Evolutionary conservation across 2,329 filamentous ascomycete genomes (phyloP).

Genomic region (Phialophora verrucosa): DNA sequence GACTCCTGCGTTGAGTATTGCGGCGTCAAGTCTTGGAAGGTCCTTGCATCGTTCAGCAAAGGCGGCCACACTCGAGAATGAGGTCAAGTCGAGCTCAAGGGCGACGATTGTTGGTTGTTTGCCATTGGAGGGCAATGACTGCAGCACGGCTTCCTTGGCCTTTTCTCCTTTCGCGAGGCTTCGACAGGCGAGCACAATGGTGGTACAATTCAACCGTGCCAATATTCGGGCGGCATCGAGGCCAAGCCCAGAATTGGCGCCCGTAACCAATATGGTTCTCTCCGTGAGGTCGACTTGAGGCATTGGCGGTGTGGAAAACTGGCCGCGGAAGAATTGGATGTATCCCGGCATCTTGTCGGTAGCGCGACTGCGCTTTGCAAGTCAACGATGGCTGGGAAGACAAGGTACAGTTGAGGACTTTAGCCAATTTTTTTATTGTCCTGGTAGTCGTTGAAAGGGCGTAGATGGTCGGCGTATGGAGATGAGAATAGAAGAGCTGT

Average conservation of each 20-base stretch:
- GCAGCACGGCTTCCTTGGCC: slow-evolving; percentile 45
- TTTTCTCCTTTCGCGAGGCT: slow-evolving; percentile 46
- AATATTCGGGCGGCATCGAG: slow-evolving; percentile 52
- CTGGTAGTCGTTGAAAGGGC: background rate
- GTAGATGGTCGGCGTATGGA: background rate
- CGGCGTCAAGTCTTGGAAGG: slow-evolving; percentile 46
- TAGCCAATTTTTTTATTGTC: background rate
- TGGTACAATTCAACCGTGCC: slow-evolving; percentile 48
- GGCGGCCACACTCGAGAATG: slow-evolving; percentile 45
- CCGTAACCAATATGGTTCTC: slow-evolving; percentile 54
- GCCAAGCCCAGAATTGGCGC: slow-evolving; percentile 53
- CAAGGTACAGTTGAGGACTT: background rate
- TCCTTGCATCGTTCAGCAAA: slow-evolving; percentile 44
- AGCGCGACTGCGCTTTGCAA: background rate
- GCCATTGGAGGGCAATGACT: slow-evolving; percentile 4
- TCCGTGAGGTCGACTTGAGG: slow-evolving; percentile 39
- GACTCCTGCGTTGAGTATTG: slow-evolving; percentile 54
- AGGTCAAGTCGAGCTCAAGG: slow-evolving; percentile 47
- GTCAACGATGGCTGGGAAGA: background rate
- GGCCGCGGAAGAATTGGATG: slow-evolving; percentile 30
- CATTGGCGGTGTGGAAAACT: slow-evolving; percentile 31
- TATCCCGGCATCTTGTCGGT: slow-evolving; percentile 17
- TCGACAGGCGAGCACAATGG: slow-evolving; percentile 55
- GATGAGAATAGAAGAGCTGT: background rate
- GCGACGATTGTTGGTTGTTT: slow-evolving; percentile 35